phyloP scores from a whole-genome alignment of 306 rosid species.

The Prunus padus region DNA sequence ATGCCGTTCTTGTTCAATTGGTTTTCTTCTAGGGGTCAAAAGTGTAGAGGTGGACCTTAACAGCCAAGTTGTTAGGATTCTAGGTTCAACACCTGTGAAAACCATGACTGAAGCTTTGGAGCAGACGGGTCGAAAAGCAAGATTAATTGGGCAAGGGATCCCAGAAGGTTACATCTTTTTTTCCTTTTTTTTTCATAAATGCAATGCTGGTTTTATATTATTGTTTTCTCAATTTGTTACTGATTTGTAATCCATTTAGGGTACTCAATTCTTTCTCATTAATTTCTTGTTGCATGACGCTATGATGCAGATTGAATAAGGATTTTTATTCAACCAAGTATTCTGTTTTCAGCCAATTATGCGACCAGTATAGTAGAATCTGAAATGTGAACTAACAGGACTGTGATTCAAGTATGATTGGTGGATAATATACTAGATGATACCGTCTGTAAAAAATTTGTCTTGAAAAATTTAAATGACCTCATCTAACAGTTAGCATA shows the following conservation, averaged over 20 bases:
- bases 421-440: not conserved
- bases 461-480: not conserved
- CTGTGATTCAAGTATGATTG: not conserved
- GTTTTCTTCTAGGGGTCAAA: conserved; percentile 58
- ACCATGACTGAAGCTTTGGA: conserved; percentile 86
- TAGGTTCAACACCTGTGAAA: conserved; percentile 79
- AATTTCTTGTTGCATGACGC: not conserved
- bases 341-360: not conserved
- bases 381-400: not conserved
- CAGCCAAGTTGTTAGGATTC: conserved; percentile 85
- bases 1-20: not conserved
- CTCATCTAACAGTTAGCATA: not conserved
- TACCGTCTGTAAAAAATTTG: not conserved
- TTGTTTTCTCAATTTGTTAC: not conserved
- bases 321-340: not conserved
- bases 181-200: not conserved
- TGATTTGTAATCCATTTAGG: not conserved
- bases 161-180: conserved; percentile 57
- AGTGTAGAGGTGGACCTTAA: conserved; percentile 73
- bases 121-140: conserved; percentile 76
- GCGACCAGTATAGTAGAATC: not conserved
- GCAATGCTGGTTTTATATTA: not conserved
- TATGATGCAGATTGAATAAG: not conserved
- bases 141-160: conserved; percentile 88
- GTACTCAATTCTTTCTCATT: not conserved